phyloP scores from a whole-genome alignment of 1,139 yeast genomes.

The Geotrichum histeridarum region DNA sequence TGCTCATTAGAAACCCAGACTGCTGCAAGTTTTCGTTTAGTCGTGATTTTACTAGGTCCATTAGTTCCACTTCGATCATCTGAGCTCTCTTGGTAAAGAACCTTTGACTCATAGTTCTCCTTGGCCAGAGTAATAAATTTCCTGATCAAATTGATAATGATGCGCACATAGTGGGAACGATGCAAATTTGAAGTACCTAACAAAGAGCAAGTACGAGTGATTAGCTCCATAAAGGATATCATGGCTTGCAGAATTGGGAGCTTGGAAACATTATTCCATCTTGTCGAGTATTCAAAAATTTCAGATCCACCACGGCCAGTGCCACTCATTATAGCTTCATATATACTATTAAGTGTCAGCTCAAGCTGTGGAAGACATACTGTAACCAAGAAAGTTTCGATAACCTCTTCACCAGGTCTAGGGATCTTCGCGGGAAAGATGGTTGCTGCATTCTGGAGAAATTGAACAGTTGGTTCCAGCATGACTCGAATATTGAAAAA shows the following conservation, averaged over 20 bases:
- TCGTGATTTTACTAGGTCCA: slow-evolving; percentile 9
- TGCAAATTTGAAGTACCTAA: slow-evolving; percentile 36
- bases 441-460: slow-evolving; percentile 48
- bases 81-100: slow-evolving; percentile 13
- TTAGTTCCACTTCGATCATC: slow-evolving; percentile 8
- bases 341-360: slow-evolving; percentile 46
- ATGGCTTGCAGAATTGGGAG: slow-evolving; percentile 34
- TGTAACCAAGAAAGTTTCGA: slow-evolving; percentile 58
- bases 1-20: slow-evolving; percentile 15
- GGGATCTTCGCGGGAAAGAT: slow-evolving; percentile 35
- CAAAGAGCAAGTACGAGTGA: slow-evolving; percentile 32
- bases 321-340: slow-evolving; percentile 34
- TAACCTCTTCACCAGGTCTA: slow-evolving; percentile 42
- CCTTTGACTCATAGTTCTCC: slow-evolving; percentile 20
- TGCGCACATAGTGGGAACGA: slow-evolving; percentile 36
- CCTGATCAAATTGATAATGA: slow-evolving; percentile 30
- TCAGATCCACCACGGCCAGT: slow-evolving; percentile 7
- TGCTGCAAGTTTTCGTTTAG: slow-evolving; percentile 19
- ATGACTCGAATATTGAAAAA: slow-evolving; percentile 80
- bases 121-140: slow-evolving; percentile 24
- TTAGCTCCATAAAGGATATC: slow-evolving; percentile 29
- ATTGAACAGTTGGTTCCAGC: slow-evolving; percentile 55
- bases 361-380: slow-evolving; percentile 63
- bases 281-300: slow-evolving; percentile 25
- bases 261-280: slow-evolving; percentile 34